Conservation (phyloP, 345 rosid genomes). For the Salix caprea region DNA sequence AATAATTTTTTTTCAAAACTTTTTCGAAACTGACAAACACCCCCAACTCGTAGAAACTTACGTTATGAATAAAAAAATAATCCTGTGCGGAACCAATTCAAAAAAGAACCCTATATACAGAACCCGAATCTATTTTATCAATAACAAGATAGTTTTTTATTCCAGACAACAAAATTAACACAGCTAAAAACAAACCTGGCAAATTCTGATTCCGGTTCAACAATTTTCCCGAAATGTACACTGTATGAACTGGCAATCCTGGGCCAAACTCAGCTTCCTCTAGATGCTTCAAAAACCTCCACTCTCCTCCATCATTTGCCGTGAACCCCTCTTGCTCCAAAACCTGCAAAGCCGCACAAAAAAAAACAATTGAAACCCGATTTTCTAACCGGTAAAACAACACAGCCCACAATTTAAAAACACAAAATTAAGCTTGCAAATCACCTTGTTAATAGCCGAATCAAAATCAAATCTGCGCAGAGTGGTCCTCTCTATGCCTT, state of each 20-base stretch:
- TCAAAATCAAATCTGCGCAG: slow-evolving; percentile 42
- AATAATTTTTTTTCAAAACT: too few relatives aligned
- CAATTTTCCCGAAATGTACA: slow-evolving; percentile 52
- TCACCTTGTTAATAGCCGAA: slow-evolving; percentile 44
- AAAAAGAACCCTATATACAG: too few relatives aligned
- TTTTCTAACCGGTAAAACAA: too few relatives aligned
- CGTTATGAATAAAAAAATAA: too few relatives aligned
- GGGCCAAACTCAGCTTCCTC: slow-evolving; percentile 88
- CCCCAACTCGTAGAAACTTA: too few relatives aligned
- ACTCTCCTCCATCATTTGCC: slow-evolving; percentile 41
- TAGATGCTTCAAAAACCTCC: slow-evolving; percentile 54
- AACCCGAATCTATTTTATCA: too few relatives aligned
- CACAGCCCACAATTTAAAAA: too few relatives aligned
- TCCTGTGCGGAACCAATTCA: too few relatives aligned
- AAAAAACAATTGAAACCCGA: not conserved
- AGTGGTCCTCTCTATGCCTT: slow-evolving; percentile 30
- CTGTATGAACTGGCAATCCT: slow-evolving; percentile 42
- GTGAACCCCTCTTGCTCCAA: slow-evolving; percentile 47
- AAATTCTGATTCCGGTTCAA: slow-evolving; percentile 16
- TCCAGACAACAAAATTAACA: not conserved
- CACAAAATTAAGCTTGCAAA: not conserved
- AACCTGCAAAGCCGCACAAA: slow-evolving; percentile 27
- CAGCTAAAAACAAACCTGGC: slow-evolving; percentile 37
- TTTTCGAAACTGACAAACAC: too few relatives aligned
- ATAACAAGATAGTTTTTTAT: too few relatives aligned